These are phyloP conservation scores for Manihot esculenta DNA, from an alignment of 441 rosid species.

Conservation along the genomic window DNA sequence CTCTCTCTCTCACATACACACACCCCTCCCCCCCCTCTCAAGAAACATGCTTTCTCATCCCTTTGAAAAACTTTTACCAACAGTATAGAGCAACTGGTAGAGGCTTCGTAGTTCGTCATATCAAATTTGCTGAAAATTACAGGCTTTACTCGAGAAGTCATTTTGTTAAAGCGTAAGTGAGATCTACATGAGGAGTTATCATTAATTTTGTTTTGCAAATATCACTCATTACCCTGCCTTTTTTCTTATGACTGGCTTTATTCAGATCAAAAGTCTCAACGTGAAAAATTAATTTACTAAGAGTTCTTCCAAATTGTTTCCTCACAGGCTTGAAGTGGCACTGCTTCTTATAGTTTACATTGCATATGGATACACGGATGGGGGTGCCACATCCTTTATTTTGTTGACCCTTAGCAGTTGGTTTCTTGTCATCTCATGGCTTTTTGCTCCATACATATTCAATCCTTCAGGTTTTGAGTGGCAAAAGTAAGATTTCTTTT, in stretches of 20 bases:
- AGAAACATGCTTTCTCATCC: no score
- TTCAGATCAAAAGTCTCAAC: background rate
- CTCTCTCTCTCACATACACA: background rate
- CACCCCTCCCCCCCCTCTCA: background rate
- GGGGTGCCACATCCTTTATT: conserved; percentile 73
- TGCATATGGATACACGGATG: conserved; percentile 74
- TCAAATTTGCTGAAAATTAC: conserved; percentile 95
- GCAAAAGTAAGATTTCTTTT: conserved; percentile 71
- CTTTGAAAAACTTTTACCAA: conserved; percentile 21
- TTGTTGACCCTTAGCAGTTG: conserved; percentile 89
- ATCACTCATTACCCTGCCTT: background rate
- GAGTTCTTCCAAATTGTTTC: conserved; percentile 13
- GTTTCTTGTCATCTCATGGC: conserved; percentile 98
- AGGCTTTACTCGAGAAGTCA: conserved; percentile 98
- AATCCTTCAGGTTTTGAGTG: conserved; percentile 98
- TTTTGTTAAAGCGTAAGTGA: conserved; percentile 93
- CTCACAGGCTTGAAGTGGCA: conserved; percentile 89
- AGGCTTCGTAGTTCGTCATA: conserved; percentile 97
- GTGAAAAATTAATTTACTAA: background rate
- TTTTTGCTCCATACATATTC: conserved; percentile 96
- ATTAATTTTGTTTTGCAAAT: background rate
- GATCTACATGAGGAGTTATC: conserved; percentile 2
- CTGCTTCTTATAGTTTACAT: conserved; percentile 84
- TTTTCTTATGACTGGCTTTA: background rate
- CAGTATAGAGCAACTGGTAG: conserved; percentile 99